Conservation (phyloP, 2,329 filamentous ascomycete species). For the Fusarium globosum region DNA sequence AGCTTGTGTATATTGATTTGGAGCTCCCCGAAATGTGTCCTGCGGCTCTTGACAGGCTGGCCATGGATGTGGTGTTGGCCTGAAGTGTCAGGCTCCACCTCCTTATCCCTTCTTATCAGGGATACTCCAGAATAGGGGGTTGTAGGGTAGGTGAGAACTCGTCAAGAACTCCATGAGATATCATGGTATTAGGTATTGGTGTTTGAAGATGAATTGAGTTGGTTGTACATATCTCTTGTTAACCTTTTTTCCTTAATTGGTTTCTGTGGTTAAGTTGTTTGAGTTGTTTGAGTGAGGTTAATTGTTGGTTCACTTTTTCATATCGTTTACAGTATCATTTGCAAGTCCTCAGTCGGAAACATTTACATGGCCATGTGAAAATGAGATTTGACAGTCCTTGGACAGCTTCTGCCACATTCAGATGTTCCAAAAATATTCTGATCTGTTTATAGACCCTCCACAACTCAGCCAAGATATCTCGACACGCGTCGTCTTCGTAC, state of each 20-base stretch:
- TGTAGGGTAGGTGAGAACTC: conserved; percentile 22
- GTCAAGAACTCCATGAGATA: neutral
- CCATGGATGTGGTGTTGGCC: conserved; percentile 43
- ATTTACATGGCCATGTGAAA: too few relatives aligned
- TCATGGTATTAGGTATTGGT: neutral
- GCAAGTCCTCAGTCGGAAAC: fast-evolving
- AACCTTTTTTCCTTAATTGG: fast-evolving
- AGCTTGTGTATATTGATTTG: conserved; percentile 38
- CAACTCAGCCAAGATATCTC: conserved; percentile 2
- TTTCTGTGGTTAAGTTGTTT: neutral
- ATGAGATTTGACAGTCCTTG: neutral
- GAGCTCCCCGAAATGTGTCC: conserved; percentile 49
- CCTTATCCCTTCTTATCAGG: conserved; percentile 35
- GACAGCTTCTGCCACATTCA: neutral
- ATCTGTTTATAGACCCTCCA: neutral
- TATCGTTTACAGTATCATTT: fast-evolving
- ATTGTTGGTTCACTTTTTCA: fast-evolving
- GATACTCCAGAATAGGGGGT: conserved; percentile 34
- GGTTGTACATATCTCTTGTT: fast-evolving
- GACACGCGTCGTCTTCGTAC: conserved; percentile 27
- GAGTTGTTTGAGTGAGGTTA: neutral
- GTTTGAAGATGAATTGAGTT: neutral
- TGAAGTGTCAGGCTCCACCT: conserved; percentile 41
- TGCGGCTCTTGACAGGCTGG: conserved; percentile 46
- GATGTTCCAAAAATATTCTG: neutral